These are phyloP conservation scores for Flaveria floridana DNA, from an alignment of 140 eudicot genomes.

Conservation along the genomic window DNA sequence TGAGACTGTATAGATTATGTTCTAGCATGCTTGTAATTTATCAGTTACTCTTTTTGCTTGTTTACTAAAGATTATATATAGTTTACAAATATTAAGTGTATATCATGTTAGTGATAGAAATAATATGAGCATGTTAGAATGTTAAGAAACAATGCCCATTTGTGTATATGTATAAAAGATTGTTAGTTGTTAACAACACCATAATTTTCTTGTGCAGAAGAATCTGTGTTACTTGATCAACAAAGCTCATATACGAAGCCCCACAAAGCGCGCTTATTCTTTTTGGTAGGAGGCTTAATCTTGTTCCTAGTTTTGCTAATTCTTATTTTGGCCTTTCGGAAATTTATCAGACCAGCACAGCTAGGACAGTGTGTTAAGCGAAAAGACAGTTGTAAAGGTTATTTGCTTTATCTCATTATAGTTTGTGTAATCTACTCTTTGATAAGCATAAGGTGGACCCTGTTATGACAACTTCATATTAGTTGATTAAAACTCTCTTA, in stretches of 20 bases:
- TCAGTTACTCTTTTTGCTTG: neutral
- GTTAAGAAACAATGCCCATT: constrained; percentile 14
- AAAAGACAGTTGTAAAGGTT: constrained; percentile 42
- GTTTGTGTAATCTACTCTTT: constrained; percentile 4
- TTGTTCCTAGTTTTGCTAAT: constrained; percentile 46
- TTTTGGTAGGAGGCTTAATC: constrained; percentile 53
- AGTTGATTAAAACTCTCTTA: constrained; percentile 25
- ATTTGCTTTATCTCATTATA: constrained; percentile 9
- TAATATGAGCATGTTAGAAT: constrained; percentile 13
- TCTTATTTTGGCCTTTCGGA: constrained; percentile 39
- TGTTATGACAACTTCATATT: constrained; percentile 7
- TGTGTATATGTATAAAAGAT: neutral
- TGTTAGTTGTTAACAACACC: constrained; percentile 2
- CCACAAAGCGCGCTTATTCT: constrained; percentile 34
- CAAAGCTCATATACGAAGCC: constrained; percentile 36
- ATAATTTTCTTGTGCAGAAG: constrained; percentile 33
- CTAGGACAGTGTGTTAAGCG: constrained; percentile 36
- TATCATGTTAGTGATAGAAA: constrained; percentile 4
- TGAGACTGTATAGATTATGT: neutral
- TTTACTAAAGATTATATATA: neutral
- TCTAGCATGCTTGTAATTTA: neutral
- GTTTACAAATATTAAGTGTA: neutral
- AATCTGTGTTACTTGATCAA: constrained; percentile 21
- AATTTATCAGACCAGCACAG: constrained; percentile 33
- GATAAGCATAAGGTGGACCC: constrained; percentile 6